A percentile compares a stretch with the other conserved stretches of the same genome.
phyloP scores from a whole-genome alignment of 148 eudicot species.

The Simmondsia chinensis region DNA sequence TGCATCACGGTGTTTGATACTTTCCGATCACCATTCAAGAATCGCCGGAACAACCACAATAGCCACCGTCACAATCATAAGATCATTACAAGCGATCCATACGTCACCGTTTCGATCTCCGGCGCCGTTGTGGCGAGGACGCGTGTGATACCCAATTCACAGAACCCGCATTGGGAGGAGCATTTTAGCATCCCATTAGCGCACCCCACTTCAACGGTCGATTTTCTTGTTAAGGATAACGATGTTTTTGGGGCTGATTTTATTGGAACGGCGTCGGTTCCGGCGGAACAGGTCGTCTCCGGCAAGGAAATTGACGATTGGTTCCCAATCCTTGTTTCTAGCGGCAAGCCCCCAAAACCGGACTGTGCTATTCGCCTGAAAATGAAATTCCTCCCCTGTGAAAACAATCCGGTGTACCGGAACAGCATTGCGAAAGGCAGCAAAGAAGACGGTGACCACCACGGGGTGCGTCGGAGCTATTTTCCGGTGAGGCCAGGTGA shows the following conservation, averaged over 20 bases:
- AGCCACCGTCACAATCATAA: slow-evolving; percentile 18
- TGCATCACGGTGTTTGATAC: slow-evolving; percentile 20
- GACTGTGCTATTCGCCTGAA: slow-evolving; percentile 42
- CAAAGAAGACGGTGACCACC: not conserved
- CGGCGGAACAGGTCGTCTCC: slow-evolving; percentile 29
- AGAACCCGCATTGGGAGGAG: slow-evolving; percentile 66
- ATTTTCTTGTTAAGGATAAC: slow-evolving; percentile 70
- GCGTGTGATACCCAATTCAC: slow-evolving; percentile 60
- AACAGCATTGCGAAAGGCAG: slow-evolving; percentile 1
- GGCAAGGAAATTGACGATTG: slow-evolving; percentile 57
- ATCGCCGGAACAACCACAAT: not conserved
- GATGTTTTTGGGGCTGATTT: slow-evolving; percentile 77
- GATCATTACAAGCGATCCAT: slow-evolving; percentile 92
- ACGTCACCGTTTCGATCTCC: slow-evolving; percentile 62
- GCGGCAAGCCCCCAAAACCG: slow-evolving; percentile 54
- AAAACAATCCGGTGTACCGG: slow-evolving; percentile 12
- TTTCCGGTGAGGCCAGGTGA: slow-evolving; percentile 68
- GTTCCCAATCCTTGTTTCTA: slow-evolving; percentile 39
- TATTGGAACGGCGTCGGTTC: slow-evolving; percentile 50
- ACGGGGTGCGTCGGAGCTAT: slow-evolving; percentile 44
- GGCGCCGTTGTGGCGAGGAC: slow-evolving; percentile 80
- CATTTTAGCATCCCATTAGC: slow-evolving; percentile 66
- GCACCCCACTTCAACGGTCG: slow-evolving; percentile 47
- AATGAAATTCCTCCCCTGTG: slow-evolving; percentile 36
- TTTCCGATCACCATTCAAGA: slow-evolving; percentile 21